These are phyloP conservation scores for Aspergillus niger DNA, from an alignment of 2,329 filamentous ascomycete genomes.

Conservation along the genomic window DNA sequence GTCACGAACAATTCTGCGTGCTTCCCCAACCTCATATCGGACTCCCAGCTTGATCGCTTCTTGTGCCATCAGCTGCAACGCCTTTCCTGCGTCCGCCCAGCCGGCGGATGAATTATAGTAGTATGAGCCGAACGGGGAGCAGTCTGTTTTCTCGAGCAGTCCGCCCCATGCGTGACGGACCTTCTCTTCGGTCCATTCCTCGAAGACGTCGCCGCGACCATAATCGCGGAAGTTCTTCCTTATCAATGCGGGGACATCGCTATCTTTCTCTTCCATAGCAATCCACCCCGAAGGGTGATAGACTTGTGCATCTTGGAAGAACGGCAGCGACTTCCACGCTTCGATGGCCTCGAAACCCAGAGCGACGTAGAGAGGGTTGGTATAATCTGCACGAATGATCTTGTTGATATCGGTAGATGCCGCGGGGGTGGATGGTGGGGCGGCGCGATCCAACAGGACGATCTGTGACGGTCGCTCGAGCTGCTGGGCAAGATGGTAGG, in stretches of 20 bases:
- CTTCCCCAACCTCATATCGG: constrained; percentile 47
- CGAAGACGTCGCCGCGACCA: constrained; percentile 43
- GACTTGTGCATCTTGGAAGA: constrained; percentile 53
- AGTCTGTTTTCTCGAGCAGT: constrained; percentile 41
- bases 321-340: constrained; percentile 59
- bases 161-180: constrained; percentile 45
- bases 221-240: constrained; percentile 56
- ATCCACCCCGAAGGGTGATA: constrained; percentile 65
- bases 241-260: constrained; percentile 54
- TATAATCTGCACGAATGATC: constrained; percentile 69
- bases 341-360: constrained; percentile 68
- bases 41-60: constrained; percentile 50
- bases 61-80: constrained; percentile 48
- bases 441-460: constrained; percentile 61
- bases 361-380: constrained; percentile 63
- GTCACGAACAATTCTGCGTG: constrained; percentile 46
- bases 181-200: constrained; percentile 48
- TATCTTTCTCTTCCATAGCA: constrained; percentile 54
- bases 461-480: constrained; percentile 53
- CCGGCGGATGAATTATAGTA: constrained; percentile 56
- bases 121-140: constrained; percentile 41
- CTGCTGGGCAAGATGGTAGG: constrained; percentile 60
- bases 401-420: constrained; percentile 76
- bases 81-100: constrained; percentile 55
- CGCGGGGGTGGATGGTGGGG: constrained; percentile 53